Base-by-base conservation (phyloP, 495 filamentous ascomycete genomes). In the Penicillium nucicola region DNA sequence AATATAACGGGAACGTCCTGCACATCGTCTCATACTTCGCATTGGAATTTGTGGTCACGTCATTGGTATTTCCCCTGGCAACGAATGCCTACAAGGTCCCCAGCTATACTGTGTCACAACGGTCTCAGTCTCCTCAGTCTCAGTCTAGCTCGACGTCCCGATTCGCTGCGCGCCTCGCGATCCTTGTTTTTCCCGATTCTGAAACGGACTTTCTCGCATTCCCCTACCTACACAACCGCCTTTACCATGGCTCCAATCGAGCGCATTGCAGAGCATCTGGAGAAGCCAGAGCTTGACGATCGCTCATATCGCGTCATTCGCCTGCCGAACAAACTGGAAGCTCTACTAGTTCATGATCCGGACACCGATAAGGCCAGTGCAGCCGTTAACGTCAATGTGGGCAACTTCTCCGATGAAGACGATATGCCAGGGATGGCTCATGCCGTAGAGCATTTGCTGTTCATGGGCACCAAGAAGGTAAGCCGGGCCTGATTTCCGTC, bases 401-500 rank as follows among this genome's bases (percentile, higher is more conserved):
- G 93, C 23, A 95, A 87, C 68, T 97, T 95, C 69, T 93, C 89
- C 61, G 93, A 99, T 61, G 78, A 83, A 55, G 83, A 88, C 63
- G 86, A 90, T 57, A 87, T 97, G 82, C 90, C 90, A n/a, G 95
- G 92, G 25, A 88, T 90, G 78, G 89, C 88, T 10, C 92, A 96
- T 71, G 89, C 88, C 1, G 87, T 96, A 34, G 91, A 96, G 57
- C 84, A 97, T 80, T 74, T 97, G 60, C 74, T 97, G 8, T 99
- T 99, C 75, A 97, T 99, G 95, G 93, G 93, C 34, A 99, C 93
- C 9, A 83, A 96, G 69, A 98, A 98, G 79, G 86, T 88, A 68
- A 49, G 69, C 18, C 8, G 4, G 7, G 0, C 5, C 10, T 28
- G 12, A 38, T 32, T 6, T 5, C 8, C 7, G 37, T 17, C 12